Evolutionary conservation across 768 basidiomycete species (phyloP), one percentile per base, ranked within the genome.

Genomic region (Mycena galopus): DNA sequence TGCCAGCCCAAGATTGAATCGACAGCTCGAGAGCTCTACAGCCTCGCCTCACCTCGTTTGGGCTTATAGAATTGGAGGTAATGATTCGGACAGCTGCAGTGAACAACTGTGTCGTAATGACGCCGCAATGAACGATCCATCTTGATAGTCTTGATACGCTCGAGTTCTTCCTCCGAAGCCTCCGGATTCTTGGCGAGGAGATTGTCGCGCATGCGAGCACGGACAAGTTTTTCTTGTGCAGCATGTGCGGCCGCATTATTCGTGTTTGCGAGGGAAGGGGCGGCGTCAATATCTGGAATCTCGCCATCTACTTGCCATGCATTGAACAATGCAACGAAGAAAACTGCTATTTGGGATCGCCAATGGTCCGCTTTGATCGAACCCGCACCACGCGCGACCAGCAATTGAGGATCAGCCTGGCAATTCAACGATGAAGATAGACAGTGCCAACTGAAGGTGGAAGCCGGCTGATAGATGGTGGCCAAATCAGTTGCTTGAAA

Each of bases 21-120:
- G 42, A 11, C 12, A 14, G 16, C 17, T 44, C 42, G 12, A 44
- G 42, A 19, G 42, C 17, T 6, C 42, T 19, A 2, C 42, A 44
- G 42, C 42, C 8, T 5, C 8, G 42, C 17, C 17, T 44, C 16
- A 44, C 42, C 42, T 44, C 42, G 17, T 44, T 44, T 19, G 42
- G 42, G 16, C 16, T 61, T 32, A 73, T 59, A 3, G 51, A 53
- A 27, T 53, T 53, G 3, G 51, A 53, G 3, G 33, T 23, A 7
- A 33, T 59, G 32, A 75, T 75, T 8, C 71, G 59, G 42, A 69
- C 35, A 2, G 71, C 58, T 3, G 71, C 71, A 1, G 71, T 65
- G 56, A 75, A 75, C 39, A 67, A 75, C 23, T 0, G 56, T 42
- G 5, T 63, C 56, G 42, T 72, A 75, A 37, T 75, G 73, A 3